Conservation (phyloP, 768 basidiomycete species). For the Postia placenta region DNA sequence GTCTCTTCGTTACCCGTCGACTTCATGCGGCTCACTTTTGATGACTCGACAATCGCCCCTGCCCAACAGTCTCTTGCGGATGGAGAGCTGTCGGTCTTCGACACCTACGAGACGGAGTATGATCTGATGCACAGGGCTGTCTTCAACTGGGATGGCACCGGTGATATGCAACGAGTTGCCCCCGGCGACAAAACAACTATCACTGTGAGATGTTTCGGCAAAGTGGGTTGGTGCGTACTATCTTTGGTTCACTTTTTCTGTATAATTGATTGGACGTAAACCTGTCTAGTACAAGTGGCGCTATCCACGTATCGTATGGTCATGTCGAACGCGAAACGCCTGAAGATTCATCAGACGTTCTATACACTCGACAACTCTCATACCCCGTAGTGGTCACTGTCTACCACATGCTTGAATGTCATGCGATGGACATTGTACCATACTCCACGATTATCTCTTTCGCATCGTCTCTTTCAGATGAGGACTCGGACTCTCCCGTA, state of each 20-base stretch:
- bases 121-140: constrained; percentile 72
- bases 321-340: constrained; percentile 43
- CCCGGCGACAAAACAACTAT: constrained; percentile 70
- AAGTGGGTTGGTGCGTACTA: constrained; percentile 78
- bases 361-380: constrained; percentile 82
- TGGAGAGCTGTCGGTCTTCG: constrained; percentile 73
- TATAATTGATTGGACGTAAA: background rate
- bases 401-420: constrained; percentile 90
- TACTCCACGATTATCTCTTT: constrained; percentile 32
- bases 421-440: constrained; percentile 75
- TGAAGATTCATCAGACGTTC: constrained; percentile 38
- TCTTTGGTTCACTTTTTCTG: background rate
- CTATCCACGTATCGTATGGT: constrained; percentile 81
- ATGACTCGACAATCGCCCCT: constrained; percentile 81
- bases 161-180: constrained; percentile 45
- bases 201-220: constrained; percentile 75
- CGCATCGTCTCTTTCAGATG: constrained; percentile 9
- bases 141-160: constrained; percentile 61
- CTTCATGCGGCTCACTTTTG: constrained; percentile 81
- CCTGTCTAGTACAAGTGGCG: constrained; percentile 60
- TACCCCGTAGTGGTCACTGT: constrained; percentile 92
- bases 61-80: constrained; percentile 76
- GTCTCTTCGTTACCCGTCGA: constrained; percentile 77
- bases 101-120: constrained; percentile 88
- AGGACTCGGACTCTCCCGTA: constrained; percentile 15